Evolutionary conservation across 352 stramenopile genomes (phyloP), one percentile per base, ranked within the genome.

Genomic region (Pelagophyceae sp.): DNA sequence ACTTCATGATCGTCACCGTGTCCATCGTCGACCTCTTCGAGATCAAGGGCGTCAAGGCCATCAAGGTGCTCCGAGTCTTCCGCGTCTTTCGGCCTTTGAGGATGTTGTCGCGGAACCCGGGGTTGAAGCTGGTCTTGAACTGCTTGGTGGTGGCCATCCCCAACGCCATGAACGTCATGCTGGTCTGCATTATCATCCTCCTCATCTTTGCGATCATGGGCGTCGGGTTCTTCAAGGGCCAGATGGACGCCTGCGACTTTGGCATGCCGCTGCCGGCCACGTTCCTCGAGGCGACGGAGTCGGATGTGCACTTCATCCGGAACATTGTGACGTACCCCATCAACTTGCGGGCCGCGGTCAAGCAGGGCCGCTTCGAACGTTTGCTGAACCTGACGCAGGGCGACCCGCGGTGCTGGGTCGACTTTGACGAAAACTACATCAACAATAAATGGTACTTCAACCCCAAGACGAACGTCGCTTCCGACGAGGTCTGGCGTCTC

Each of bases 131-230:
- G 15, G 91, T 97, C 0, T 91, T 98, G 1, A 95, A 95, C 33
- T 86, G 91, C 0, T 81, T 96, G 27, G 87, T 97, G 31, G 85
- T 91, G 70, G 88, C 89, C 25, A 94, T 96, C n/a, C 92, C 90
- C 0, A 85, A 85, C 27, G 90, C 96, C 17, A 80, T 92, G 0
- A 96, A 96, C 80, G 88, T 96, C 0, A 77, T 93, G 0, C 86
- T 96, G 69, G 84, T 98, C 1, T 96, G 90, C 72, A 85, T 90
- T 60, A 83, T 98, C 0, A 95, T 97, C 79, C 96, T 95, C 65
- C 85, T 98, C 37, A 95, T 97, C 64, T 98, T 98, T 85, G 94
- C 91, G 75, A 97, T 98, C 75, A 85, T 98, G 75, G 88, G 91
- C 2, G 91, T 97, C 0, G 95, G 92, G 51, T 97, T 96, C 78